Evolutionary conservation across 768 basidiomycete species (phyloP).

Genomic region (Mrakia gelida): DNA sequence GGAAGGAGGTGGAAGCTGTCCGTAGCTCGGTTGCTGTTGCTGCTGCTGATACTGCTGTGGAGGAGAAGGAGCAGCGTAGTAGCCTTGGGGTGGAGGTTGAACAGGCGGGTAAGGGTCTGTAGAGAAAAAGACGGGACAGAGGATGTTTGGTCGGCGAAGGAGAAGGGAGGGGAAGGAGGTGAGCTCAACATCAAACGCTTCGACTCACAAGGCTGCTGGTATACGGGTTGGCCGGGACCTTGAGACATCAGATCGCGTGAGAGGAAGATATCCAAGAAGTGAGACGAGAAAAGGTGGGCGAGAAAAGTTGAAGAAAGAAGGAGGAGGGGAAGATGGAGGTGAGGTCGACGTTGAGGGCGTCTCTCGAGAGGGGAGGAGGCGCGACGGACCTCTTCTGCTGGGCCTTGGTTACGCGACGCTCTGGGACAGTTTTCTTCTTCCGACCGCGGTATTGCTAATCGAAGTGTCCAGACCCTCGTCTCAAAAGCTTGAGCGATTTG

Average conservation of each 20-base stretch:
- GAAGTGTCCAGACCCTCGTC: no score
- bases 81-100: neutral
- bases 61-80: neutral
- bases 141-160: neutral
- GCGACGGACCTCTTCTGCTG: no score
- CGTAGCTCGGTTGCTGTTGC: no score
- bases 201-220: conserved; percentile 10
- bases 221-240: conserved; percentile 1
- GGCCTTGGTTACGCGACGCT: no score
- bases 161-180: neutral
- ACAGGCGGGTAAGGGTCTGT: neutral
- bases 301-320: neutral
- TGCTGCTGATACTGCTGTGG: neutral
- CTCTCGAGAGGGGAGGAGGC: no score
- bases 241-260: neutral
- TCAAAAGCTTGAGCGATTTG: no score
- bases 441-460: no score
- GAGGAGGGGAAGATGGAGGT: neutral
- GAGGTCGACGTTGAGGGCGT: no score
- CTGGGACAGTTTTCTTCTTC: no score
- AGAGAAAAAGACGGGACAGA: neutral
- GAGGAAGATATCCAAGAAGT: neutral
- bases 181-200: neutral
- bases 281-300: neutral
- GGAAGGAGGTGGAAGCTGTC: neutral